Evolutionary conservation across 345 rosid species (phyloP).

Genomic region (Citrus unshiu): DNA sequence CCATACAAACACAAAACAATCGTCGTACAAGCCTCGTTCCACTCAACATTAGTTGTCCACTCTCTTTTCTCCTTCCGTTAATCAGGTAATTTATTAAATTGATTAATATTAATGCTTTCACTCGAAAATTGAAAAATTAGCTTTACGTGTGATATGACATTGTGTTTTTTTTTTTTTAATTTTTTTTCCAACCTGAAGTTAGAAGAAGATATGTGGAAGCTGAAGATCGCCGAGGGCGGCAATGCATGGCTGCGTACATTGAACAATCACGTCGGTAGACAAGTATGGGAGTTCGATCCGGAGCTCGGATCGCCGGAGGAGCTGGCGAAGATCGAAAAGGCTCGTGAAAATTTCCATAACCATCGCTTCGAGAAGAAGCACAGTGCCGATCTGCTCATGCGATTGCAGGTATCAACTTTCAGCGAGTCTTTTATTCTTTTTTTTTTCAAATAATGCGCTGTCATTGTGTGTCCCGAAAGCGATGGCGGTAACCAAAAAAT

Average conservation of each 20-base stretch:
- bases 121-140: no score
- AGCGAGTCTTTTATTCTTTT: not conserved
- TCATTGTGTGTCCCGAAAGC: not conserved
- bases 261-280: constrained; percentile 74
- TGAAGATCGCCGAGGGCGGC: constrained; percentile 79
- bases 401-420: constrained; percentile 56
- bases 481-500: not conserved
- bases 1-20: not conserved
- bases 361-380: constrained; percentile 68
- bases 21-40: not conserved
- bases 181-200: not conserved
- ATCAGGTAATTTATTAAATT: not conserved
- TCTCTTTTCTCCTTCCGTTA: not conserved
- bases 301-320: constrained; percentile 60
- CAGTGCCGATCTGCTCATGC: constrained; percentile 88
- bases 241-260: constrained; percentile 68
- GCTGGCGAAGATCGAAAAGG: constrained; percentile 54
- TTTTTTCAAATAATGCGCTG: not conserved
- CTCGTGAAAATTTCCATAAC: constrained; percentile 44
- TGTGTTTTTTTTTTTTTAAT: no score
- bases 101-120: no score
- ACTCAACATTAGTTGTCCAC: not conserved
- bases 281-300: constrained; percentile 90
- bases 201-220: constrained; percentile 79
- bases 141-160: no score